phyloP scores from a whole-genome alignment of 2,329 filamentous ascomycete species.

The Fusarium oxysporum region DNA sequence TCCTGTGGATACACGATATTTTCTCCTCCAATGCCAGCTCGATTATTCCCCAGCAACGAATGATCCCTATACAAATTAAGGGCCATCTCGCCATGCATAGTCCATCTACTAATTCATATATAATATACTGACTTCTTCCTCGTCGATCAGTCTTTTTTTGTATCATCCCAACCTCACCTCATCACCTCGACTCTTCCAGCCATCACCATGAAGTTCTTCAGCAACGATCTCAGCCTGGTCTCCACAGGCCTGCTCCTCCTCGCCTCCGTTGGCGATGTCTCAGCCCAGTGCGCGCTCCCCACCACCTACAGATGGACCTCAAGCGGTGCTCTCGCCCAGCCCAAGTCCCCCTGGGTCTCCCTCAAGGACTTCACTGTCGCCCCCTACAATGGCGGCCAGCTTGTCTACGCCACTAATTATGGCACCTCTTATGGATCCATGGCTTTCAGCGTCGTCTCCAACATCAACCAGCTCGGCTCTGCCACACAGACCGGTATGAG shows the following conservation, averaged over 20 bases:
- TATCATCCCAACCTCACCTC: background rate
- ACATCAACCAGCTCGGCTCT: conserved; percentile 6
- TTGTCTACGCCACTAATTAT: conserved; percentile 66
- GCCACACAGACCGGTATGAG: background rate
- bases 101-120: background rate
- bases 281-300: conserved; percentile 7
- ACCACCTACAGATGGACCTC: conserved; percentile 13
- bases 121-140: background rate
- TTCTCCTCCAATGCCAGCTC: conserved; percentile 1
- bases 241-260: conserved; percentile 8
- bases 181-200: background rate
- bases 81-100: background rate
- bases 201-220: conserved; percentile 5
- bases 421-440: background rate
- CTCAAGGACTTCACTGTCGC: conserved; percentile 72
- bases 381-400: conserved; percentile 66
- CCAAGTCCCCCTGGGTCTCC: conserved; percentile 22
- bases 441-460: conserved; percentile 15
- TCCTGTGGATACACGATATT: background rate
- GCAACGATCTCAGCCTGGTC: background rate
- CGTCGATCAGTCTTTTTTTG: background rate
- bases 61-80: background rate
- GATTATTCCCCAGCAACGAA: background rate
- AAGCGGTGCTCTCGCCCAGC: conserved; percentile 6
- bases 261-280: conserved; percentile 14